Base-by-base conservation (phyloP, 2,329 filamentous ascomycete species). In the Colletotrichum caudatum region DNA sequence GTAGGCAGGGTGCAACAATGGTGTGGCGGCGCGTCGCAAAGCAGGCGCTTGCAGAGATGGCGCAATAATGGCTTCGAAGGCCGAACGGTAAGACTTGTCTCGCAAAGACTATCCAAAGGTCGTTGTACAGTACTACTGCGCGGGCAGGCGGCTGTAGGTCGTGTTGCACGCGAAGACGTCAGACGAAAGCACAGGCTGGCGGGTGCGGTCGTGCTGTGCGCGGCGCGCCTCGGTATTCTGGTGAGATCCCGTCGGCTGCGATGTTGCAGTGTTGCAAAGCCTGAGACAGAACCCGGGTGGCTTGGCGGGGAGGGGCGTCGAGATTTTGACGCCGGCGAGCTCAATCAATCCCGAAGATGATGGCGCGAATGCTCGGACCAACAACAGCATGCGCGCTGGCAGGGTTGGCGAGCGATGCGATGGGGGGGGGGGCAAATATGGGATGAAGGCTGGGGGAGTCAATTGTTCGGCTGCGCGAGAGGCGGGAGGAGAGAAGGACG, bases 231-330 rank as follows among this genome's bases (percentile, higher is more conserved):
- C 58, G 65, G 18, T 12, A 12, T 41, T 35, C n/a, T 59, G 23
- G 54, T 41, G 35, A 46, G 29, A 68, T 44, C 46, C 44, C 39
- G 53, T 64, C 23, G 54, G 48, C 48, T 39, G 29, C 48, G 48
- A 64, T 59, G 69, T 69, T 64, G 59, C 65, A 72, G 46, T 56
- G 54, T 64, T 60, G 65, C 65, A 69, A 50, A 37, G 48, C 53
- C 59, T 64, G 46, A 69, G 54, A 64, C 65, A 60, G 57, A 60
- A 18, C 33, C 33, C 39, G 23, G 29, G 50, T 46, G 23, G 48
- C 58, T 59, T 60, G 18, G 53, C 51, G n/a, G 37, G 23, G 35
- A 37, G 44, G 48, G 44, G 50, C 35, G 66, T 57, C 61, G 39
- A 56, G 60, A 60, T 48, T n/a, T 57, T 26, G 56, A 48, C 23